Evolutionary conservation across 1,284 basidiomycete species (phyloP), one percentile per base, ranked within the genome.

Genomic region (Paramarasmius palmivorus): DNA sequence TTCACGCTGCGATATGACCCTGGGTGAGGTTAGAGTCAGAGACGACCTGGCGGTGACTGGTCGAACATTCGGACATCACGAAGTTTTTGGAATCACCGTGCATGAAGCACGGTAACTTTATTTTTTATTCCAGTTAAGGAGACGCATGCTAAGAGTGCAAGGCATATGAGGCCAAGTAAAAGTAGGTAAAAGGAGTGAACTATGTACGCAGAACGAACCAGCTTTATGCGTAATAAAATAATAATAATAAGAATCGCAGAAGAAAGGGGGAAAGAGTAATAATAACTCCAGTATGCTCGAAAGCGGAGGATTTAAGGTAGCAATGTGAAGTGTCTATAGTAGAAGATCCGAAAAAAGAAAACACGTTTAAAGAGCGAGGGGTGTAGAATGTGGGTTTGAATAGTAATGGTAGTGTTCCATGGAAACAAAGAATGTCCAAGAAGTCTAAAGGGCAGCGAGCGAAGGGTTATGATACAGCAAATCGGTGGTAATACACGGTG

Each of bases 141-240:
- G 6, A 32, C 12, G 29, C 12, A 32, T 32, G 12, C 29, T 6
- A 32, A 6, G 12, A 12, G 29, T 6, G 29, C 29, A 32, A 32
- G 29, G 29, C 29, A 32, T 32, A 12, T 32, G 6, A 32, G 29
- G 29, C 29, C 29, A 46, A 10, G 25, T 6, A 32, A 26, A 46
- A 26, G 10, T 20, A 41, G 17, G 36, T 40, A 40, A 40, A 40
- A 8, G 41, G 32, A 29, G n/a, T 22, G 32, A 46, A n/a, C 25
- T 46, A 46, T 46, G 44, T 46, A 46, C 44, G 44, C 44, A 46
- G 26, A 46, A 46, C 32, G 15, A 32, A 29, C 44, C 41, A 46
- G 25, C 23, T 46, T 26, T 29, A 46, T 46, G 44, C 44, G 44
- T 32, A 32, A 46, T 46, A 46, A 46, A 46, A 29, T n/a, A 29